Evolutionary conservation across 106 monocot species (phyloP).

Genomic region (Dioscorea dumetorum): DNA sequence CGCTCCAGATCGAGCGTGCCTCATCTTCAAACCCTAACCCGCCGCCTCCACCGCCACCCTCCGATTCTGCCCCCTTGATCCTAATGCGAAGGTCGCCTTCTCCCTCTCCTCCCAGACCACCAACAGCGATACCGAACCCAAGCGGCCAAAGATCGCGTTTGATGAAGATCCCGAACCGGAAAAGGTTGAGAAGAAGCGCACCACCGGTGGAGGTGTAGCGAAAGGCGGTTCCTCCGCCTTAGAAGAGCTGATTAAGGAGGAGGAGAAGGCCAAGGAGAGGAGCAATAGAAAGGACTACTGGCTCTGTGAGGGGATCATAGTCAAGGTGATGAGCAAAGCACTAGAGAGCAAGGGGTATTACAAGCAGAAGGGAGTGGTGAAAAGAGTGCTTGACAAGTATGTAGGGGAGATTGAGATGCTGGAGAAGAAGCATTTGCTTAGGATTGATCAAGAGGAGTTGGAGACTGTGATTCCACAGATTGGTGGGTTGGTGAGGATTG

Average conservation of each 20-base stretch:
- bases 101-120: background rate
- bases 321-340: constrained; percentile 92
- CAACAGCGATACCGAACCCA: background rate
- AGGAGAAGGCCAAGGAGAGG: constrained; percentile 89
- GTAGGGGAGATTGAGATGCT: constrained; percentile 88
- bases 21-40: background rate
- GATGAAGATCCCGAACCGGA: constrained; percentile 24
- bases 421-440: constrained; percentile 80
- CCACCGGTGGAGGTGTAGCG: background rate
- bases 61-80: background rate
- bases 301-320: constrained; percentile 83
- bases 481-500: constrained; percentile 78
- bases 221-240: constrained; percentile 26
- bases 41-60: background rate
- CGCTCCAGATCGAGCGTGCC: constrained; percentile 75
- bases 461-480: constrained; percentile 97
- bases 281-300: constrained; percentile 92
- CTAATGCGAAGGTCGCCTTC: background rate
- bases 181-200: constrained; percentile 31
- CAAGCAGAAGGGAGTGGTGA: constrained; percentile 82
- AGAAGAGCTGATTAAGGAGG: constrained; percentile 87
- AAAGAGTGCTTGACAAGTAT: constrained; percentile 79
- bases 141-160: constrained; percentile 33
- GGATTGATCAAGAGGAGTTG: constrained; percentile 89
- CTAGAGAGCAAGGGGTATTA: constrained; percentile 87